Evolutionary conservation across 768 basidiomycete genomes (phyloP), one percentile per base, ranked within the genome.

Genomic region (Tricholoma flavovirens): DNA sequence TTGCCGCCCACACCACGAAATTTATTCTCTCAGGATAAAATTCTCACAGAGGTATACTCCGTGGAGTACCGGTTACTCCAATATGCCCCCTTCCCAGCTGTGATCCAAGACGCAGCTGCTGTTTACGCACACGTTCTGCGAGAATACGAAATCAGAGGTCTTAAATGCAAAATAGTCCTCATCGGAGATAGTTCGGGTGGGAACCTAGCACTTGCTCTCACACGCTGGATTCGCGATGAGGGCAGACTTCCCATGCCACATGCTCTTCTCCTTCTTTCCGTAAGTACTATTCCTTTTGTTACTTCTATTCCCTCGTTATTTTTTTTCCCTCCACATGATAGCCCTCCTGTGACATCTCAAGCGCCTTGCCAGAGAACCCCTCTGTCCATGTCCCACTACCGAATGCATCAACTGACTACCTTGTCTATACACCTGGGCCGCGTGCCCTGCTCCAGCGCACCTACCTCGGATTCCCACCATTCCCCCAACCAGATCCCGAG

Each of bases 181-280:
- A 74, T 80, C 33, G 81, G 80, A n/a, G 81, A 81, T 57, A 79
- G 78, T 57, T 78, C 81, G 0, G 81, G 81, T 11, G 80, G 81
- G 5, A 81, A 81, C 57, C 70, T 82, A 1, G 79, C 76, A 1
- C 72, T 82, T 8, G 75, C 78, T 10, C 71, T 81, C 2, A 70
- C 79, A 6, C 74, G 79, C 38, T 82, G 79, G 80, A 66, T 82
- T n/a, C 69, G 80, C 26, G 79, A 81, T 55, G 78, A 82, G 61
- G 73, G 71, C 8, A 60, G 71, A 12, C 64, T 82, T 0, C 77
- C 75, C 5, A 66, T 69, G 35, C 79, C 79, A 0, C 69, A 78
- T 53, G 79, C 75, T 1, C 64, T 82, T 19, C 65, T 81, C 4
- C 65, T 81, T 5, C 70, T 81, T 14, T 81, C 80, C 4, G 73